Evolutionary conservation across 192 early-diverging fungal species (phyloP), one percentile per base, ranked within the genome.

Genomic region (Rhizophagus clarus): DNA sequence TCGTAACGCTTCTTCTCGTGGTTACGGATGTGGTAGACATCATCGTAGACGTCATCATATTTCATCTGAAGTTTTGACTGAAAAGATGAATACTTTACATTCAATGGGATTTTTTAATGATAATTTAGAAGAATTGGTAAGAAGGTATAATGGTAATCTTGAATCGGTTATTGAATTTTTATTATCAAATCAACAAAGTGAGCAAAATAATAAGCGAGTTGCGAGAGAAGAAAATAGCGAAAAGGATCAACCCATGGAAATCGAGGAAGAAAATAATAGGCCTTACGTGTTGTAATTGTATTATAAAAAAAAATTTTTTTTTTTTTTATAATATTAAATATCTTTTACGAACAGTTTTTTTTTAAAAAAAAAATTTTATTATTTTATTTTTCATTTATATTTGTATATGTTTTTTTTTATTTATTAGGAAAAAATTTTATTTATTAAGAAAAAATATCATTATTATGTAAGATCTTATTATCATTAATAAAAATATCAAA

Each of bases 111-210:
- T 70, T n/a, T 15, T 34, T 17, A 4, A 31, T 4, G 68, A 70
- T 37, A 70, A 70, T 70, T 70, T 37, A 10, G 68, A 70, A 70
- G 68, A 40, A 70, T 70, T 70, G 22, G 17, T 70, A n/a, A 70
- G 40, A n/a, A 70, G 22, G 42, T 42, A n/a, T 42, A 31, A 70
- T 70, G 68, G 68, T n/a, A 70, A 34, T 37, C 31, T 70, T 22
- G 68, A 34, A 10, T 0, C 1, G 8, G 22, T 70, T n/a, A 34
- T 70, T 37, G 68, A 70, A 40, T 22, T 34, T 22, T 20, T 70
- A n/a, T 9, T 69, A 51, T 56, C 20, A 5, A 56, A 56, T 56
- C 51, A 56, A 56, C 51, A 20, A 56, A 56, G 20, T 20, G 51
- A 17, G 20, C 17, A 56, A 56, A 56, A 56, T 15, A 20, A 56